A percentile compares a stretch with the other conserved stretches of the same genome.
Conservation (phyloP, 1,284 basidiomycete species). For the Mrakiaceae sp. region DNA sequence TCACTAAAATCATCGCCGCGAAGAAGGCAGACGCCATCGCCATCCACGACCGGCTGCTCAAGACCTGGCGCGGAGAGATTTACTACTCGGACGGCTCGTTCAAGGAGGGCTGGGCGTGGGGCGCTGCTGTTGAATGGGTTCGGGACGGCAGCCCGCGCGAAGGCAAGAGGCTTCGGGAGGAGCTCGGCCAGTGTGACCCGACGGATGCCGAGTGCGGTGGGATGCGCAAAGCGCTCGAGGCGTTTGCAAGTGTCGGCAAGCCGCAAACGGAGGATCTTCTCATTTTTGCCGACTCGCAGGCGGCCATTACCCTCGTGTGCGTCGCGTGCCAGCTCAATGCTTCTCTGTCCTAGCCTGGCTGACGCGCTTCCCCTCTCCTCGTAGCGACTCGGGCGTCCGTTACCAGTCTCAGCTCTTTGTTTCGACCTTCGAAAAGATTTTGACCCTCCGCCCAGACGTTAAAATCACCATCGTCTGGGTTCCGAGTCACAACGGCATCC, state of each 20-base stretch:
- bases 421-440: constrained; percentile 28
- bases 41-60: constrained; percentile 29
- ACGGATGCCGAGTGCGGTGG: constrained; percentile 32
- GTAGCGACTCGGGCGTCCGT: constrained; percentile 30
- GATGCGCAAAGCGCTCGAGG: constrained; percentile 32
- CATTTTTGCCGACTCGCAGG: constrained; percentile 32
- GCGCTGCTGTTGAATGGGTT: constrained; percentile 32
- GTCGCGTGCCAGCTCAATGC: background rate
- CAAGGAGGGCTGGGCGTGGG: constrained; percentile 35
- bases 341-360: background rate
- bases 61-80: constrained; percentile 22
- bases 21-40: constrained; percentile 29
- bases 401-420: constrained; percentile 28
- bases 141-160: background rate
- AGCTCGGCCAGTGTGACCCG: constrained; percentile 26
- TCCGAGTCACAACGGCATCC: constrained; percentile 27
- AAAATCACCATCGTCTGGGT: constrained; percentile 33
- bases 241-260: constrained; percentile 30
- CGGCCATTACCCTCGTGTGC: constrained; percentile 25
- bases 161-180: constrained; percentile 29
- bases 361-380: background rate
- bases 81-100: constrained; percentile 33
- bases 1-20: constrained; percentile 30
- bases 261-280: constrained; percentile 29
- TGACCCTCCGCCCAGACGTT: constrained; percentile 28